Percentiles rank a stretch among this genome's conserved stretches.
Conservation (phyloP, 2,329 filamentous ascomycete genomes). For the Cryphonectria carpinicola region DNA sequence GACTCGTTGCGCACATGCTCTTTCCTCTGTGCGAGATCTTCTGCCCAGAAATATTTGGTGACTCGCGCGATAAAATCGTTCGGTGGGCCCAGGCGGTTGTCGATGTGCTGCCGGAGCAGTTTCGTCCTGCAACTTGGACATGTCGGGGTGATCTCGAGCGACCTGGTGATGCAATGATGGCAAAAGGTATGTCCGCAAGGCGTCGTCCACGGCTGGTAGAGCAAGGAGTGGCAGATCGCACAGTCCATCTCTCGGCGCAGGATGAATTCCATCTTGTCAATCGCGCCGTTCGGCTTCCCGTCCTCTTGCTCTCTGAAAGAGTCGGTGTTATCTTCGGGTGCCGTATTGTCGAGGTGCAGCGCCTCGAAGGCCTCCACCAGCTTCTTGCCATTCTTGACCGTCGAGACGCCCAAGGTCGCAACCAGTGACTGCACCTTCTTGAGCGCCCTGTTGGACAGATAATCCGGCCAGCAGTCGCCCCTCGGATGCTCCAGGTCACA, state of each 20-base stretch:
- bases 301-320: conserved; percentile 36
- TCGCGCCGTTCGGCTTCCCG: conserved; percentile 41
- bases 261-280: conserved; percentile 63
- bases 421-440: conserved; percentile 54
- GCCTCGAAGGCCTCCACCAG: conserved; percentile 68
- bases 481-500: conserved; percentile 75
- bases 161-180: conserved; percentile 74
- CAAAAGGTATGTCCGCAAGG: conserved; percentile 91
- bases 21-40: conserved; percentile 62
- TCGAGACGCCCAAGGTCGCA: conserved; percentile 39
- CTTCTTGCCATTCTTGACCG: conserved; percentile 57
- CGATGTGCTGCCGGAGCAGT: conserved; percentile 55
- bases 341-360: conserved; percentile 61
- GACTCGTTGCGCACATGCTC: conserved; percentile 62
- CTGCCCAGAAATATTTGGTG: conserved; percentile 70
- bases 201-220: conserved; percentile 82
- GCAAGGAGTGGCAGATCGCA: conserved; percentile 82
- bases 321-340: conserved; percentile 56
- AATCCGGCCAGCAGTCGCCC: conserved; percentile 77
- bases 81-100: conserved; percentile 47
- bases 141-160: conserved; percentile 65
- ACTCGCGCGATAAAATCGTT: conserved; percentile 69
- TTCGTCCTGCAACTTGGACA: conserved; percentile 80
- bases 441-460: conserved; percentile 74
- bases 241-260: conserved; percentile 78